Conservation (phyloP, 495 filamentous ascomycete species). For the Penicillium chermesinum region DNA sequence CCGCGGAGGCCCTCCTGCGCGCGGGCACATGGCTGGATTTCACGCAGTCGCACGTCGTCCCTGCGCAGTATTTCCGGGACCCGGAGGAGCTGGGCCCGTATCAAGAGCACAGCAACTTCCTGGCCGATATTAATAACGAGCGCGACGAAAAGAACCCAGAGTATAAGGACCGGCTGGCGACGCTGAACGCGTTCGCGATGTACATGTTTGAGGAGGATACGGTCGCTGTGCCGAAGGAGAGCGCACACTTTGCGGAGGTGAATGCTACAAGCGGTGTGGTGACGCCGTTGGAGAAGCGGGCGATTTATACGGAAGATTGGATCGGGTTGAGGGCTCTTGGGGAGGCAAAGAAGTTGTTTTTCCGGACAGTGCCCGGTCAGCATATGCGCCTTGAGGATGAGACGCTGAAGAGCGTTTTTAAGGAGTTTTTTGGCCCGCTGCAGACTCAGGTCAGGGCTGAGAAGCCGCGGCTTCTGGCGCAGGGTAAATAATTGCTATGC, state of each 20-base stretch:
- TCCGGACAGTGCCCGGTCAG: conserved; percentile 59
- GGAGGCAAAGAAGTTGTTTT: conserved; percentile 70
- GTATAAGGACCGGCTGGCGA: conserved; percentile 67
- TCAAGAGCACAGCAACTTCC: conserved; percentile 77
- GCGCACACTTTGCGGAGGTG: conserved; percentile 84
- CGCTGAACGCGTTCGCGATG: conserved; percentile 78
- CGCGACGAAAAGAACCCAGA: conserved; percentile 62
- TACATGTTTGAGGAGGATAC: conserved; percentile 84
- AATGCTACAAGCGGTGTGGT: conserved; percentile 60
- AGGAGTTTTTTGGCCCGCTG: conserved; percentile 58
- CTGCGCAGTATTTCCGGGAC: conserved; percentile 92
- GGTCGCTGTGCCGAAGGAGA: conserved; percentile 86
- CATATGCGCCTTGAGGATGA: conserved; percentile 82
- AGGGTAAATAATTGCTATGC: not conserved
- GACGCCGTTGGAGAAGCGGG: conserved; percentile 63
- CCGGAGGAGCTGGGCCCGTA: conserved; percentile 66
- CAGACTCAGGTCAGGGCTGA: conserved; percentile 9
- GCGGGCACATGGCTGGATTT: conserved; percentile 68
- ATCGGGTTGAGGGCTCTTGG: conserved; percentile 79
- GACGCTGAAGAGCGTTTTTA: conserved; percentile 60
- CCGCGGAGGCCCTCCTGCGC: conserved; percentile 66
- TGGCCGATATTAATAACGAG: conserved; percentile 99
- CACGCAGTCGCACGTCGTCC: conserved; percentile 75
- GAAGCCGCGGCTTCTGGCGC: conserved; percentile 17
- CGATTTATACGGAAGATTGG: conserved; percentile 90